Base-by-base conservation (phyloP, 768 basidiomycete species). In the Tricholoma flavovirens region DNA sequence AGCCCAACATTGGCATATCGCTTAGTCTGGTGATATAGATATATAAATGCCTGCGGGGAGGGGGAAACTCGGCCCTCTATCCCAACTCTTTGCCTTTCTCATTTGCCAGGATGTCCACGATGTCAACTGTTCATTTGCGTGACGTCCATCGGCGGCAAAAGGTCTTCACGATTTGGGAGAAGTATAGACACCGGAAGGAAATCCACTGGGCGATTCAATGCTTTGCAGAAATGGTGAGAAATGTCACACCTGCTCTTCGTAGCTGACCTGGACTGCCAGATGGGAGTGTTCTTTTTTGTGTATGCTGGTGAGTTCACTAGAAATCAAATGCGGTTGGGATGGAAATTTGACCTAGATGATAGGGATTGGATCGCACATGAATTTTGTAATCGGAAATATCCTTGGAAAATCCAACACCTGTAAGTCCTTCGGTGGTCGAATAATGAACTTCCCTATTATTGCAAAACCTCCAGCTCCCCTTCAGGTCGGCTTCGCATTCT, bases 231-330 rank as follows among this genome's bases (percentile, higher is more conserved):
- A 69, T 73, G 61, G 84, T 86, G 64, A 65, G 68, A 65, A 6
- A 14, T 1, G 30, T n/a, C 3, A 51, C 17, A 17, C 17, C 33
- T 9, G 19, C 7, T 33, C 42, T 21, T 38, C 46, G 32, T 0
- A n/a, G 12, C 17, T 62, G 56, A 56, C 58, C 33, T 17, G 53
- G 49, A 49, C 32, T 36, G 14, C 17, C 57, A 85, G 83, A 52
- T 83, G 35, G 85, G 84, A 11, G 82, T 81, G 14, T 86, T 84
- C 66, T 69, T 87, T 58, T 86, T 83, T 62, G 76, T 77, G 22
- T 82, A 79, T 56, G 72, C 71, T n/a, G 82, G 81, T 75, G 36
- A 57, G 73, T 51, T n/a, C 9, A 24, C 5, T 12, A n/a, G 11
- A 29, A 5, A 33, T 8, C n/a, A 11, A 7, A n/a, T 17, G 15